These are phyloP conservation scores for Mycosphaerella sp. DNA, from an alignment of 2,329 filamentous ascomycete genomes.

Conservation along the genomic window DNA sequence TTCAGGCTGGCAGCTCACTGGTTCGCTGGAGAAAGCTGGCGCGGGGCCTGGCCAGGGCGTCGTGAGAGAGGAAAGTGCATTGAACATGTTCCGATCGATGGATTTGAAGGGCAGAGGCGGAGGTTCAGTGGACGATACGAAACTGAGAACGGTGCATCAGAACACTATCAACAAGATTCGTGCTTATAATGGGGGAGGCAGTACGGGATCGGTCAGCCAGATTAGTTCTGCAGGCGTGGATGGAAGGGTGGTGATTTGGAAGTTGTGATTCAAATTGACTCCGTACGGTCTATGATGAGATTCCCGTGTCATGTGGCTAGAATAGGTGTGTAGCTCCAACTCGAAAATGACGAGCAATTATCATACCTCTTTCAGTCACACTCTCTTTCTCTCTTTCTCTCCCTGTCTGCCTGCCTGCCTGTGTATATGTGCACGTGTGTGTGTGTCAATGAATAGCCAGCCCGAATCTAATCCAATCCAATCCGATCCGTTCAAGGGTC, in stretches of 20 bases:
- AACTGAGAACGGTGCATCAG: slow-evolving; percentile 91
- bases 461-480: no score
- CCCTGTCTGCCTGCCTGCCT: no score
- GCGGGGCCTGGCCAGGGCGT: slow-evolving; percentile 21
- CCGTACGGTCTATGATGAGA: not conserved
- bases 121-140: slow-evolving; percentile 71
- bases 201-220: slow-evolving; percentile 49
- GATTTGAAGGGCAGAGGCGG: slow-evolving; percentile 82
- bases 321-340: not conserved
- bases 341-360: not conserved
- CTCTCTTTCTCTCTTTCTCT: no score
- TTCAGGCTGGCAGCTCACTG: slow-evolving; percentile 74
- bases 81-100: slow-evolving; percentile 99
- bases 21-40: slow-evolving; percentile 65
- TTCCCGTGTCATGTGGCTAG: not conserved
- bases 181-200: slow-evolving; percentile 59
- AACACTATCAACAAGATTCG: slow-evolving; percentile 89
- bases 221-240: slow-evolving; percentile 62
- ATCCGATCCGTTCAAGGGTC: no score
- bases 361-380: no score
- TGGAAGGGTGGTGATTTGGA: slow-evolving; percentile 45
- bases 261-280: slow-evolving; percentile 30
- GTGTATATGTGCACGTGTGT: no score
- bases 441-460: no score
- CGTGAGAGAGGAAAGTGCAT: slow-evolving; percentile 78